Evolutionary conservation across 768 basidiomycete species (phyloP), one percentile per base, ranked within the genome.

Genomic region (Plicaturopsis crispa): DNA sequence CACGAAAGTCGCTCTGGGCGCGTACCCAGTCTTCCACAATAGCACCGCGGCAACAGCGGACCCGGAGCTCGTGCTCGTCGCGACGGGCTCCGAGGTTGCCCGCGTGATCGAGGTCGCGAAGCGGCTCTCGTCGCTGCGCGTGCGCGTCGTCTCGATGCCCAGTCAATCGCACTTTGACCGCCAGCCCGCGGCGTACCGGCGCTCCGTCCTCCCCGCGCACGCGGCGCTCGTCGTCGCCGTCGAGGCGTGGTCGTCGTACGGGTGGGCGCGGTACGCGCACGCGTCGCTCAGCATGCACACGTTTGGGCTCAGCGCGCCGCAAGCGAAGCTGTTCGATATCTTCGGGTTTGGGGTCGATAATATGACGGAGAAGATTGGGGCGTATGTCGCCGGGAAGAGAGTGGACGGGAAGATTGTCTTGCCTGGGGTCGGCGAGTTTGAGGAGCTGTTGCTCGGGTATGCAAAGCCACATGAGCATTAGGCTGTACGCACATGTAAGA

Each of bases 111-210:
- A 42, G 20, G 40, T 16, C 7, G 40, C 40, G 17, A 19, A 42
- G 22, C 10, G 28, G 12, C 20, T 42, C 22, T 23, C 37, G 4
- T 39, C 38, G 14, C 12, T 23, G 2, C 36, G 14, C 17, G 45
- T 46, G 23, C 43, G 41, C 28, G 45, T 46, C 33, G 41, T 46
- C 6, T 46, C 45, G 23, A 39, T 43, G 45, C 45, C 45, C 14
- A 33, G 36, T 21, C 36, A 38, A 26, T 19, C 36, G 18, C 36
- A 32, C 32, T 46, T 46, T 32, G 42, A 43, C 23, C 19, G 16
- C 33, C 45, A 46, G 32, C 33, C 36, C 7, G 19, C 19, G 6
- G 45, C 28, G n/a, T 46, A 46, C 31, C 36, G 45, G 16, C 18
- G 35, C 19, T 17, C n/a, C 5, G 23, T 41, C 17, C 30, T 45